Conservation (phyloP, 2,329 filamentous ascomycete genomes). For the Ceratocystis papillata region DNA sequence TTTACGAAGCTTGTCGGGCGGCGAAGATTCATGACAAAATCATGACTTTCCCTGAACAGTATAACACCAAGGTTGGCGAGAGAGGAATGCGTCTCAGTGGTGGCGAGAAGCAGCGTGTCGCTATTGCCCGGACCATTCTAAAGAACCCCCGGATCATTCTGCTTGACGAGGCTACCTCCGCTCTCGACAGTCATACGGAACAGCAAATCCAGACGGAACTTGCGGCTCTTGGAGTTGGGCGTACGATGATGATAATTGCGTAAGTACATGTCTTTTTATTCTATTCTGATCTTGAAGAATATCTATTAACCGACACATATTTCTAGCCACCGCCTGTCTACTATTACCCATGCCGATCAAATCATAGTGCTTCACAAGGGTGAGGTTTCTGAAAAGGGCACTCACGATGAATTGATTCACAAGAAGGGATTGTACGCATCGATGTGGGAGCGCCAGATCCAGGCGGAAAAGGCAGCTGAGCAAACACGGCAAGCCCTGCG, state of each 20-base stretch:
- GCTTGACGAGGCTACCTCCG: conserved; percentile 85
- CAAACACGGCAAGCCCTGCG: conserved; percentile 40
- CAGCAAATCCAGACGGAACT: conserved; percentile 86
- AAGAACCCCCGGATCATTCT: conserved; percentile 89
- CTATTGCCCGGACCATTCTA: conserved; percentile 83
- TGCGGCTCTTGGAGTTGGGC: conserved; percentile 66
- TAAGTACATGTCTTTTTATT: conserved; percentile 38
- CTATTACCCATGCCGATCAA: conserved; percentile 75
- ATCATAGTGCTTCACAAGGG: conserved; percentile 70
- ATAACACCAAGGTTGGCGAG: conserved; percentile 83
- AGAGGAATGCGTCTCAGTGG: conserved; percentile 77
- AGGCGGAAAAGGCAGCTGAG: conserved; percentile 59
- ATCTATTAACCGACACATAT: conserved; percentile 26
- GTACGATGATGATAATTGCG: conserved; percentile 92
- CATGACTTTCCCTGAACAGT: conserved; percentile 74
- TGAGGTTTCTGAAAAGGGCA: conserved; percentile 66
- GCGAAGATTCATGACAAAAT: conserved; percentile 92
- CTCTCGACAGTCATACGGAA: conserved; percentile 83
- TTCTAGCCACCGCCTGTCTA: conserved; percentile 63
- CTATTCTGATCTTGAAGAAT: neutral
- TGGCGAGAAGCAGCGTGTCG: conserved; percentile 86
- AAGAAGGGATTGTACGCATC: conserved; percentile 63
- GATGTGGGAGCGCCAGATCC: conserved; percentile 85
- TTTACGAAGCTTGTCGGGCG: conserved; percentile 69
- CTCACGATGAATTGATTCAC: conserved; percentile 63